Percentiles rank a stretch among this genome's conserved stretches.
phyloP scores from a whole-genome alignment of 768 basidiomycete genomes.

The Naganishia antarctica region DNA sequence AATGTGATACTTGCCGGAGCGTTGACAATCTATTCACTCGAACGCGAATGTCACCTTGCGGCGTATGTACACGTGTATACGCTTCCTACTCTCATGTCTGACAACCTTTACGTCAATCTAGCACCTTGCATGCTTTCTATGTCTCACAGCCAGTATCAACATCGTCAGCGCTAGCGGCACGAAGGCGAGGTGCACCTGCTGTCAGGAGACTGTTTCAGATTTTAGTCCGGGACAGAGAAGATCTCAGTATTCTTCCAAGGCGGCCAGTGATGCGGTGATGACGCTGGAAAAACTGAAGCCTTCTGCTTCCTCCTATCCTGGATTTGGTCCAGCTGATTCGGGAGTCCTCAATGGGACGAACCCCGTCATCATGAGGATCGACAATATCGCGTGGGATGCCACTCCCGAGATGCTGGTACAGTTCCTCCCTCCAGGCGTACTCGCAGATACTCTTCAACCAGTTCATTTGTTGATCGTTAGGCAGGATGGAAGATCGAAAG shows the following conservation, averaged over 20 bases:
- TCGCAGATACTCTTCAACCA: constrained; percentile 30
- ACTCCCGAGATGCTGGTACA: constrained; percentile 34
- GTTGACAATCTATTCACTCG: constrained; percentile 12
- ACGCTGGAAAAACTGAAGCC: neutral
- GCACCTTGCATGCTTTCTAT: constrained; percentile 13
- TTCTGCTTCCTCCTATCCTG: neutral
- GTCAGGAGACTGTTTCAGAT: neutral
- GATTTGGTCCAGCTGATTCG: neutral
- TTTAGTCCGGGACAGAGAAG: constrained; percentile 1
- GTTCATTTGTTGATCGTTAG: constrained; percentile 41
- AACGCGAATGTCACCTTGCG: constrained; percentile 11
- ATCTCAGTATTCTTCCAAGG: neutral
- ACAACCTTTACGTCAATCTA: neutral
- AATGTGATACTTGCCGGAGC: constrained; percentile 13
- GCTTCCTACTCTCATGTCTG: neutral
- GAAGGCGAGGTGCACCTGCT: constrained; percentile 8
- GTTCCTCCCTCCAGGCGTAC: constrained; percentile 34
- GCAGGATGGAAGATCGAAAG: constrained; percentile 38
- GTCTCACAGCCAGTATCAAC: constrained; percentile 17
- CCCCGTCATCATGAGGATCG: constrained; percentile 37
- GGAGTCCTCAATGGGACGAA: neutral
- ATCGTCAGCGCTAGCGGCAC: constrained; percentile 1
- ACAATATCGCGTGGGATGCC: constrained; percentile 44
- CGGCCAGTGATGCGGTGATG: neutral
- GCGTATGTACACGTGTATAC: neutral